phyloP scores from a whole-genome alignment of 192 early-diverging fungal genomes.

The Coemansia guatemalensis region DNA sequence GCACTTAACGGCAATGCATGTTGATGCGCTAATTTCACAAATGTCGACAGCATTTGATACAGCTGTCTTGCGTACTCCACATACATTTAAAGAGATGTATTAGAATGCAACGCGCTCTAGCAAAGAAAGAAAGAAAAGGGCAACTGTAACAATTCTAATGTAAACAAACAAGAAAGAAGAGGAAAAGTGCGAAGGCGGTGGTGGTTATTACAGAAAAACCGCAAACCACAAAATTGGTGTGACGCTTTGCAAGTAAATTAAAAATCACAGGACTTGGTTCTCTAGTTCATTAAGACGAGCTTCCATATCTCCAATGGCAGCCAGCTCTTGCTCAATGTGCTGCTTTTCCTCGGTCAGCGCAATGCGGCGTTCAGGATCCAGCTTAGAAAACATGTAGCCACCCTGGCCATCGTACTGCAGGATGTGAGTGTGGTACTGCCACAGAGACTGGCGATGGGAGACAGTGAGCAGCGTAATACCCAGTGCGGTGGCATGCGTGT shows the following conservation, averaged over 20 bases:
- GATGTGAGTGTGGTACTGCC: conserved; percentile 97
- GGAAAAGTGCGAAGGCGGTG: not conserved
- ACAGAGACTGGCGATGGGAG: conserved; percentile 91
- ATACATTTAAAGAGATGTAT: conserved; percentile 1
- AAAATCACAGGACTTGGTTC: conserved; percentile 14
- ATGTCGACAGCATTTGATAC: conserved; percentile 8
- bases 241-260: not conserved
- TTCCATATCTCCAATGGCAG: conserved; percentile 37
- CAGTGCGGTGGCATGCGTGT: conserved; percentile 73
- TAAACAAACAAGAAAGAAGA: conserved; percentile 6
- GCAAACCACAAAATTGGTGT: not conserved
- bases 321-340: conserved; percentile 58
- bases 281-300: conserved; percentile 37
- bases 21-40: conserved; percentile 18
- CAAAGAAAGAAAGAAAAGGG: not conserved
- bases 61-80: conserved; percentile 27
- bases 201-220: not conserved
- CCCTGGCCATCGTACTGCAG: conserved; percentile 96
- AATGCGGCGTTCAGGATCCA: conserved; percentile 84
- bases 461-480: conserved; percentile 93
- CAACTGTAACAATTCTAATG: not conserved
- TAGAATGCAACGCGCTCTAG: not conserved
- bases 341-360: conserved; percentile 92
- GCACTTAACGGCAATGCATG: conserved; percentile 30
- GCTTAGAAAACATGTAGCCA: conserved; percentile 88